Percentiles rank a stretch among this genome's conserved stretches.
Conservation (phyloP, 345 rosid genomes). For the Passiflora organensis region DNA sequence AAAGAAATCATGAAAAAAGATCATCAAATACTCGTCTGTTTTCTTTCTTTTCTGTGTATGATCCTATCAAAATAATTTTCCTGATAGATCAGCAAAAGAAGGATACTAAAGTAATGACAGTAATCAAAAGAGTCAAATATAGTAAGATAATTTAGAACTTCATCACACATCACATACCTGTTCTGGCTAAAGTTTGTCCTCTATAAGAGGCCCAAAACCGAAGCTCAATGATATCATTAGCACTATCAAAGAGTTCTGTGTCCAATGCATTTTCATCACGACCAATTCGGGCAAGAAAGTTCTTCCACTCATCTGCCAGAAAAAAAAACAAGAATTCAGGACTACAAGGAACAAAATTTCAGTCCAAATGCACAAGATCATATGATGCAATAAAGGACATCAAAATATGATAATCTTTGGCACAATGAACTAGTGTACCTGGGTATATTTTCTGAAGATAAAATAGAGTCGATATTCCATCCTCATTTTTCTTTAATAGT, state of each 20-base stretch:
- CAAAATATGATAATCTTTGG: not conserved
- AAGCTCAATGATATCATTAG: constrained; percentile 83
- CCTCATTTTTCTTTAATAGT: constrained; percentile 82
- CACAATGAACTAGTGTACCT: constrained; percentile 36
- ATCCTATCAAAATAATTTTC: no score
- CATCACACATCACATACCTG: constrained; percentile 39
- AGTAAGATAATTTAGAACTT: not conserved
- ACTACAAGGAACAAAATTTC: not conserved
- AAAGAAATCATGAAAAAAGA: no score
- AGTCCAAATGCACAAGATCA: no score
- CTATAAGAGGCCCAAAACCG: constrained; percentile 99
- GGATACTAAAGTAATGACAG: not conserved
- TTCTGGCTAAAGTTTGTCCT: constrained; percentile 93
- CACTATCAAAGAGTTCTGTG: constrained; percentile 59
- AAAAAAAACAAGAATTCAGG: not conserved
- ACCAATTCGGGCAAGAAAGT: constrained; percentile 96
- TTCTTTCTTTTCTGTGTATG: no score
- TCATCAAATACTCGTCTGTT: no score
- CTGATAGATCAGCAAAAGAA: no score
- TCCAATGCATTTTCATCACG: constrained; percentile 87
- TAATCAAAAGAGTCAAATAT: no score
- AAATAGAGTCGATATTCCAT: constrained; percentile 92
- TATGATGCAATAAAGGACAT: no score
- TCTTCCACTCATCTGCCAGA: constrained; percentile 91
- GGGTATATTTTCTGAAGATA: constrained; percentile 99